Evolutionary conservation across 805 yeast genomes (phyloP).

Genomic region (Candida yuanshanica): DNA sequence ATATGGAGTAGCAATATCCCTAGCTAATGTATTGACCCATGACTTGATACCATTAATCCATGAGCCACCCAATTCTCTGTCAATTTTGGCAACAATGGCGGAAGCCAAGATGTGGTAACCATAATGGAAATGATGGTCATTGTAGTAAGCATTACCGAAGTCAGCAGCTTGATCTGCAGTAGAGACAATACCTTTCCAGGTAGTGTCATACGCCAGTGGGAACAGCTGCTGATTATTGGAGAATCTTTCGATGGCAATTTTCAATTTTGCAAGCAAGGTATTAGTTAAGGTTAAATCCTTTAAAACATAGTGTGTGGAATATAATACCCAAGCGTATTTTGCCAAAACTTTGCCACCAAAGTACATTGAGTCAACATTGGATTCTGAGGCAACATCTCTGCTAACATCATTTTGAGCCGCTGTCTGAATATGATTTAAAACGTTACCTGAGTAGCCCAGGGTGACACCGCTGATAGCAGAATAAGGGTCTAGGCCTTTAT

Average conservation of each 20-base stretch:
- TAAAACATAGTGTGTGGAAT: conserved; percentile 63
- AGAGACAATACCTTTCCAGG: conserved; percentile 76
- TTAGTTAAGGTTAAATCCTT: conserved; percentile 47
- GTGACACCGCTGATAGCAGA: conserved; percentile 27
- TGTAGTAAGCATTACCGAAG: conserved; percentile 66
- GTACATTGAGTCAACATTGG: conserved; percentile 77
- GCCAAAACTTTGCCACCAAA: conserved; percentile 84
- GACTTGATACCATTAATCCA: conserved; percentile 47
- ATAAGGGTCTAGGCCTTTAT: conserved; percentile 41
- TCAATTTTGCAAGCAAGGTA: conserved; percentile 49
- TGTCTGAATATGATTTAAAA: conserved; percentile 25
- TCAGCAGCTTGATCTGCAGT: conserved; percentile 58
- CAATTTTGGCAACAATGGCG: conserved; percentile 56
- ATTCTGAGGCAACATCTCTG: conserved; percentile 39
- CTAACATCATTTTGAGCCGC: conserved; percentile 32
- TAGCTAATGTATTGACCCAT: conserved; percentile 53
- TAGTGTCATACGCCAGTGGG: conserved; percentile 74
- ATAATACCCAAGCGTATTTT: conserved; percentile 83
- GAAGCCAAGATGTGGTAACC: conserved; percentile 71
- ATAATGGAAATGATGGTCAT: conserved; percentile 75
- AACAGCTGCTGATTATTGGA: conserved; percentile 59
- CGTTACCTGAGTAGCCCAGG: conserved; percentile 24
- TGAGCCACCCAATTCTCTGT: conserved; percentile 40
- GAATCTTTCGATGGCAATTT: conserved; percentile 65
- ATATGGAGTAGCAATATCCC: conserved; percentile 63